Base-by-base conservation (phyloP, 2,329 filamentous ascomycete genomes). In the Chalaropsis thielavioides region DNA sequence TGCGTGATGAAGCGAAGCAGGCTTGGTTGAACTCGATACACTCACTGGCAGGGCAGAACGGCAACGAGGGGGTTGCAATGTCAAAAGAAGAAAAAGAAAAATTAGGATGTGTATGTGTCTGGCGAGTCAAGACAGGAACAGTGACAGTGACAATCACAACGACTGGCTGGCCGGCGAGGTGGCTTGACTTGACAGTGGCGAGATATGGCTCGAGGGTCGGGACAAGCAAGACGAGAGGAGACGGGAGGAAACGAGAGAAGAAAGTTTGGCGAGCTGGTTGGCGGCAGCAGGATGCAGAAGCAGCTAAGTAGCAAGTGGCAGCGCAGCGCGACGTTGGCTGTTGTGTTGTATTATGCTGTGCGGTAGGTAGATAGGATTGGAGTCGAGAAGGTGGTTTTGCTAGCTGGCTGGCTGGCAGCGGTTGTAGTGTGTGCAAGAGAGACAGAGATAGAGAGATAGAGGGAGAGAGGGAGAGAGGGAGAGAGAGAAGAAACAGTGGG, bases 261-360 rank as follows among this genome's bases (percentile, higher is more conserved):
- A 62, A 46, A 40, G 40, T 64, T 67, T 67, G 63, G 59, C 65
- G 65, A 67, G 65, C 64, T 59, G 49, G 49, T 49, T 59, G 62
- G 62, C 62, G 63, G 62, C 65, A 67, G 65, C 65, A 67, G 65
- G 65, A 67, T 67, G 65, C 65, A 49, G 49, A 59, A 58, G 62
- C 64, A 58, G 31, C 65, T 67, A 67, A 64, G 62, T 67, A 67
- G 24, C 49, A 61, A 51, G 51, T 51, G 38, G n/a, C 24, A 27
- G 60, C 15, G 8, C 56, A 11, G 22, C 31, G 43, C 62, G 51
- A 35, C 38, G 38, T 38, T 59, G 31, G 61, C 56, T 43, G 15
- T 46, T 58, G 54, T 17, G 15, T 11, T 13, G 41, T 13, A 11
- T n/a, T 6, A 3, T 7, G 10, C 15, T 7, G 41, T 11, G 17